Evolutionary conservation across 352 stramenopile genomes (phyloP), one percentile per base, ranked within the genome.

Genomic region (Phytophthora quininea): DNA sequence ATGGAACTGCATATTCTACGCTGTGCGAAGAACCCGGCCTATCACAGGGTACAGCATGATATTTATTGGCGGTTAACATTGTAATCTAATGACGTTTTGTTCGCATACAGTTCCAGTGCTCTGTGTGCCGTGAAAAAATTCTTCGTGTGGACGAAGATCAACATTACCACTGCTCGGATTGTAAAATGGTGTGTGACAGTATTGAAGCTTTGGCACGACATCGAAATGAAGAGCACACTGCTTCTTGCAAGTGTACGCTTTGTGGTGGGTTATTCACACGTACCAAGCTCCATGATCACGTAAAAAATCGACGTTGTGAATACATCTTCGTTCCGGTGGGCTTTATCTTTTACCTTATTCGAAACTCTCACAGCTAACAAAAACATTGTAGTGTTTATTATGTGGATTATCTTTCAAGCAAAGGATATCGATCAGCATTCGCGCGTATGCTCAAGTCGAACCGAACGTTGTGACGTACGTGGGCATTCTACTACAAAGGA

Each of bases 341-440:
- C 53, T 48, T 14, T 35, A 58, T 24, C 19, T 47, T 24, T 4
- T n/a, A 12, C n/a, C 52, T 45, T 0, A 7, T 42, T 38, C 3
- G 14, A n/a, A 55, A 10, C 8, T 9, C 6, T 11, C 35, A 40
- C 35, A 6, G 0, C 2, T 37, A 15, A 33, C 12, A 64, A 4
- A 62, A 10, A 11, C 14, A 30, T 43, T 45, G 15, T 7, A 88
- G 82, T 89, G 79, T 29, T 35, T 33, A 2, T 48, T 89, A 3
- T 91, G 80, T 46, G 74, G 75, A 7, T 80, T 91, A 30, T 69
- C 73, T 19, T 80, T 87, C 35, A 86, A 85, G 51, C 74, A 10
- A 76, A 80, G 37, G 78, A 86, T 7, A 64, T 79, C 11, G 12
- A 15, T 4, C 48, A 59, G 3, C 83, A 91, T 50, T 55, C 59